phyloP scores from a whole-genome alignment of 805 yeast species.

The Cyberlindnera americana region DNA sequence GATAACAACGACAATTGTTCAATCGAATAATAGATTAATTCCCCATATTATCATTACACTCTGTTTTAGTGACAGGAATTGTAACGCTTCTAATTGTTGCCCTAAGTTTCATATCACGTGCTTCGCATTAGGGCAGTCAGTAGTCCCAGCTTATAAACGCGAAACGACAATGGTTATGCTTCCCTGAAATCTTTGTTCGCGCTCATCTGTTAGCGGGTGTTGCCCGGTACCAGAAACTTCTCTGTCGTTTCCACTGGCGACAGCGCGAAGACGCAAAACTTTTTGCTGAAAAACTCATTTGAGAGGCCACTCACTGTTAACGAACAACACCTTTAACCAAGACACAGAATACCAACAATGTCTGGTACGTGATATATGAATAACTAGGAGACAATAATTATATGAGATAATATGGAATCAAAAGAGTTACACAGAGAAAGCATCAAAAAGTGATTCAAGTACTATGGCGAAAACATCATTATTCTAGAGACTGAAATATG shows the following conservation, averaged over 20 bases:
- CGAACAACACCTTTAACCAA: constrained; percentile 6
- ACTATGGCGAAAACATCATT: neutral
- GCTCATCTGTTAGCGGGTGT: neutral
- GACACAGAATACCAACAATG: constrained; percentile 26
- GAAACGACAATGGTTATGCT: constrained; percentile 6
- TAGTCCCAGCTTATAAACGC: neutral
- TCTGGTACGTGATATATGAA: constrained; percentile 25
- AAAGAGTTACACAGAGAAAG: neutral
- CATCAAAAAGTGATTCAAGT: neutral
- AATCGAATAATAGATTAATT: no score
- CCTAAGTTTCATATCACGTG: constrained; percentile 7
- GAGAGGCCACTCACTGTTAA: constrained; percentile 9
- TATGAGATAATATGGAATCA: neutral
- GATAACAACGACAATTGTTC: no score
- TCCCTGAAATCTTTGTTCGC: constrained; percentile 4
- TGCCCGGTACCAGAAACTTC: neutral
- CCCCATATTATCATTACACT: no score
- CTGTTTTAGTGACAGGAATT: no score
- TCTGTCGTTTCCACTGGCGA: constrained; percentile 4
- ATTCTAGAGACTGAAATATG: no score
- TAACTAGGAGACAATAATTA: neutral
- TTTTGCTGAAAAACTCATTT: constrained; percentile 24
- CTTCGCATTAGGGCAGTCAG: constrained; percentile 3
- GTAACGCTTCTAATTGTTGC: neutral
- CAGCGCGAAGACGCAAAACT: constrained; percentile 28